Base-by-base conservation (phyloP, 768 basidiomycete genomes). In the Dioszegia aurantiaca region DNA sequence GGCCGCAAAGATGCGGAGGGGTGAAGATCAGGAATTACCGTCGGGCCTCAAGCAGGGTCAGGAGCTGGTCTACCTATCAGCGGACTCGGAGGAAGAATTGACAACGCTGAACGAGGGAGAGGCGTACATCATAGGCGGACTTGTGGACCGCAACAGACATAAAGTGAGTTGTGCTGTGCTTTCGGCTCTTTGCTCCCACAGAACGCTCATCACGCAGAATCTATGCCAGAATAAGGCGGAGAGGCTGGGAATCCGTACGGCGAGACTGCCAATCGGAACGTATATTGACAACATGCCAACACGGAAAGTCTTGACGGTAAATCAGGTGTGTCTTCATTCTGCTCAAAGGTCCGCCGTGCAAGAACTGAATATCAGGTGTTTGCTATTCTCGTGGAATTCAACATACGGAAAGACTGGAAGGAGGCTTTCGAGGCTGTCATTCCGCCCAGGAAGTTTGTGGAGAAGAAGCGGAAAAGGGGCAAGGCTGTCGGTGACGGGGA, bases 271-370 rank as follows among this genome's bases (percentile, higher is more conserved):
- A 2, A 98, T 99, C 55, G 89, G 91, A n/a, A 86, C 85, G 55
- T 95, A 89, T 74, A 80, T 98, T 33, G 82, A 86, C 42, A 83
- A 87, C 46, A 80, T 99, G 57, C 82, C 86, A 30, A 92, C 93
- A 10, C 85, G 95, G 61, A 98, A 97, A 70, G 91, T 99, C 30
- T 81, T 99, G 62, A 99, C 95, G 1, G 92, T 99, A 54, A 98
- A 99, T 77, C 95, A 97, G 78, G 84, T 83, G 41, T 44, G 76
- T 69, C 24, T 23, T 30, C 11, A 5, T 42, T 3, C 53, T 17
- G 26, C 2, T 24, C n/a, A n/a, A n/a, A 33, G n/a, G 21, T 26
- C 3, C 12, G 8, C 21, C n/a, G 54, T 9, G 41, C 27, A 4
- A 24, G 14, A 24, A 27, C 56, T 57, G 45, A 57, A 17, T 10